Base-by-base conservation (phyloP, 768 basidiomycete genomes). In the Erythrobasidium yunnanense region DNA sequence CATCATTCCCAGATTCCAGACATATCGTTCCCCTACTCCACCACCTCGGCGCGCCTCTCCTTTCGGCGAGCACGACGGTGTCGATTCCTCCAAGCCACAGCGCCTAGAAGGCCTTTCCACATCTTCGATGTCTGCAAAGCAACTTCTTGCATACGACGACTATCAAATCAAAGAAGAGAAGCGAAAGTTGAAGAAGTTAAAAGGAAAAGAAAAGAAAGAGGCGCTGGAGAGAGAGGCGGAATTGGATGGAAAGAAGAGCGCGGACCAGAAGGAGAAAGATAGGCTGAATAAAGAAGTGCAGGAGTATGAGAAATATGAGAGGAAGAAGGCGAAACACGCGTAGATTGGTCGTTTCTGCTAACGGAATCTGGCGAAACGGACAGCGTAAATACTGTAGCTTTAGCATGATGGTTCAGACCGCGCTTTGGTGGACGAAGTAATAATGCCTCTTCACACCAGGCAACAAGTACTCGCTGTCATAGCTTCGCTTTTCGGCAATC, bases 151-250 rank as follows among this genome's bases (percentile, higher is more conserved):
- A 11, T 23, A n/a, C 17, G 60, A 63, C 47, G 49, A 63, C 17
- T 29, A 25, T 17, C 60, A 49, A 22, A 49, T 18, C 13, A 63
- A 25, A 32, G 60, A 63, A 25, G 60, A 63, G 60, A 63, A 63
- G 47, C 60, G 60, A 8, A 63, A 63, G 32, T n/a, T 63, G 4
- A 20, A 23, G 27, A 63, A 63, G 49, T 27, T 63, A 11, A 63
- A 63, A 49, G 60, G 60, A 20, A 49, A 63, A 27, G 60, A 63
- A 27, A 63, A 63, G 47, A 49, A 51, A 23, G 60, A 63, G 49
- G 60, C 45, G 33, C 20, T 32, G 49, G 47, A 27, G 46, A 20
- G 60, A 8, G 20, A 49, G 22, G 15, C 45, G 11, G 60, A 63
- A 27, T 49, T 50, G n/a, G 47, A 51, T n/a, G 46, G 60, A 11